Conservation (phyloP, 768 basidiomycete genomes). For the Calocera cornea region DNA sequence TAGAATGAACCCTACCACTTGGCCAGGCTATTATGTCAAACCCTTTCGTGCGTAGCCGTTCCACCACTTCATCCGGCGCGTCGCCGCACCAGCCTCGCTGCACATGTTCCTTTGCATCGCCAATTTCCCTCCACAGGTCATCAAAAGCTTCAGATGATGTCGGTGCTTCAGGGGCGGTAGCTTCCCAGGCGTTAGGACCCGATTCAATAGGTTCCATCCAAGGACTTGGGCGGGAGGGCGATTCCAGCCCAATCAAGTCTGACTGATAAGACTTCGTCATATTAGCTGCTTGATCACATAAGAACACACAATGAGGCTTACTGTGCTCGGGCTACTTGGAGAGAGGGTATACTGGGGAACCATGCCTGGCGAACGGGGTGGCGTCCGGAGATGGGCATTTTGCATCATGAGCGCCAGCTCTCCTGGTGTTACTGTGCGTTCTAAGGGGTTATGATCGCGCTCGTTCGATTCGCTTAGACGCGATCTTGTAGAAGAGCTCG, state of each 20-base stretch:
- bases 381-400: constrained; percentile 11
- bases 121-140: neutral
- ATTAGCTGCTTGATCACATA: neutral
- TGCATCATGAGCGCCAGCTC: constrained; percentile 33
- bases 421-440: constrained; percentile 30
- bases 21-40: neutral
- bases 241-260: neutral
- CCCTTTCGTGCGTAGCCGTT: neutral
- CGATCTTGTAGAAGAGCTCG: constrained; percentile 25
- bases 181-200: neutral
- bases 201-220: neutral
- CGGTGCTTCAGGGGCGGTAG: neutral
- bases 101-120: neutral
- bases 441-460: constrained; percentile 16
- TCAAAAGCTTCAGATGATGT: neutral
- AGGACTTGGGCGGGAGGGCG: neutral
- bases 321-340: neutral
- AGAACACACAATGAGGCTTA: neutral
- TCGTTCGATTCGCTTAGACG: constrained; percentile 24
- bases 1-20: neutral
- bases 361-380: neutral
- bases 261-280: neutral
- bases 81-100: neutral
- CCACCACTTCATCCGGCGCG: neutral
- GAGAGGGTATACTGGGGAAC: neutral